phyloP scores from a whole-genome alignment of 345 rosid genomes.

The Iberis pinnata region DNA sequence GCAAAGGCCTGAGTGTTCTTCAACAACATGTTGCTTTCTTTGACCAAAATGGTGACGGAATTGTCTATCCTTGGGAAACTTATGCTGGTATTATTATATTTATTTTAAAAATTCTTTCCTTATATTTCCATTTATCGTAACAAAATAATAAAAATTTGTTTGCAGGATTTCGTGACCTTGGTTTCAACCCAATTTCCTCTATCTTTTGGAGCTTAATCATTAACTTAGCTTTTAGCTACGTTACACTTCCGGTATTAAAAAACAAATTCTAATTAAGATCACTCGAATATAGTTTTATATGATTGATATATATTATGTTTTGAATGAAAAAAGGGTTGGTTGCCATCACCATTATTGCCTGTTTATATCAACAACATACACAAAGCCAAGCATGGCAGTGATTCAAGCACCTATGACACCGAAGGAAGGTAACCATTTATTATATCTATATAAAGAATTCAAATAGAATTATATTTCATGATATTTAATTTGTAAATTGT shows the following conservation, averaged over 20 bases:
- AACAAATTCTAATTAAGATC: constrained; percentile 35
- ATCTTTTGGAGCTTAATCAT: constrained; percentile 35
- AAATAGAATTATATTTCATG: too few relatives aligned
- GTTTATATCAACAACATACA: constrained; percentile 74
- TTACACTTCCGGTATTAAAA: constrained; percentile 56
- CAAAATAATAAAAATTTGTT: not conserved
- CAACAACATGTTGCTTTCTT: constrained; percentile 91
- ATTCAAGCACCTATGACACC: constrained; percentile 52
- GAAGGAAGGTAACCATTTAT: constrained; percentile 99
- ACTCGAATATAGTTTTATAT: not conserved
- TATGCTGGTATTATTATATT: constrained; percentile 42
- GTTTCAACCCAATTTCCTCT: constrained; percentile 49
- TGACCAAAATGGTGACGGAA: constrained; percentile 69
- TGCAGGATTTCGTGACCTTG: constrained; percentile 54
- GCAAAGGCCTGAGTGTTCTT: constrained; percentile 60
- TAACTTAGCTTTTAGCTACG: constrained; percentile 46
- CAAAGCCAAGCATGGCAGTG: constrained; percentile 78
- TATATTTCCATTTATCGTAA: too few relatives aligned
- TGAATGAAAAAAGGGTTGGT: constrained; percentile 56
- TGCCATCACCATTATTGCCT: constrained; percentile 79
- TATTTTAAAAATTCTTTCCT: not conserved
- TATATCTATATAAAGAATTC: too few relatives aligned
- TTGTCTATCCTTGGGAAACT: constrained; percentile 97
- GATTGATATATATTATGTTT: not conserved
- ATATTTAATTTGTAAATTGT: too few relatives aligned